Evolutionary conservation across 257 asterid genomes (phyloP).

Genomic region (Cynanchum wilfordii): DNA sequence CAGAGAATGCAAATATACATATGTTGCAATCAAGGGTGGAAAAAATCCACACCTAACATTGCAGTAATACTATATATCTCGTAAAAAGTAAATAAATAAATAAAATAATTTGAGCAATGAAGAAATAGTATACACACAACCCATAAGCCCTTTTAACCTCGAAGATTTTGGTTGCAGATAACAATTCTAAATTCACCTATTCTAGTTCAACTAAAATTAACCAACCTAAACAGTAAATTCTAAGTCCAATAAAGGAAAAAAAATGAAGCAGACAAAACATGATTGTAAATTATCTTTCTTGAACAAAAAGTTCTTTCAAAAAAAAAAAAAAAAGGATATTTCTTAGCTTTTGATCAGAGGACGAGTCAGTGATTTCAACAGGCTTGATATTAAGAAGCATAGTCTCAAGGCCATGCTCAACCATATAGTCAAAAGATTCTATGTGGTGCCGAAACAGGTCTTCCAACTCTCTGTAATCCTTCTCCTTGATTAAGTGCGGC

Average conservation of each 20-base stretch:
- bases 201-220: no score
- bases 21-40: no score
- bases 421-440: slow-evolving; percentile 78
- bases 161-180: background rate
- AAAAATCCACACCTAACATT: no score
- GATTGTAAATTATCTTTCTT: background rate
- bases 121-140: background rate
- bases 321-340: slow-evolving; percentile 56
- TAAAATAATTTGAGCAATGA: background rate
- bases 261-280: background rate
- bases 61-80: no score
- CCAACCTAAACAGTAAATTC: background rate
- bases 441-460: slow-evolving; percentile 72
- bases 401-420: slow-evolving; percentile 50
- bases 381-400: slow-evolving; percentile 60
- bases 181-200: no score
- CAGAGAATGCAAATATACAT: background rate
- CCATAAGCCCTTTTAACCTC: background rate
- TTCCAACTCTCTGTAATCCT: slow-evolving; percentile 53
- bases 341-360: slow-evolving; percentile 48
- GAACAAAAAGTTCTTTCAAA: no score
- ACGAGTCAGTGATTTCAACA: slow-evolving; percentile 44
- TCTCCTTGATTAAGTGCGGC: slow-evolving; percentile 63
- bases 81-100: background rate
- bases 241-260: background rate